Conservation (phyloP, 345 rosid species). For the Eucalyptus decipiens region DNA sequence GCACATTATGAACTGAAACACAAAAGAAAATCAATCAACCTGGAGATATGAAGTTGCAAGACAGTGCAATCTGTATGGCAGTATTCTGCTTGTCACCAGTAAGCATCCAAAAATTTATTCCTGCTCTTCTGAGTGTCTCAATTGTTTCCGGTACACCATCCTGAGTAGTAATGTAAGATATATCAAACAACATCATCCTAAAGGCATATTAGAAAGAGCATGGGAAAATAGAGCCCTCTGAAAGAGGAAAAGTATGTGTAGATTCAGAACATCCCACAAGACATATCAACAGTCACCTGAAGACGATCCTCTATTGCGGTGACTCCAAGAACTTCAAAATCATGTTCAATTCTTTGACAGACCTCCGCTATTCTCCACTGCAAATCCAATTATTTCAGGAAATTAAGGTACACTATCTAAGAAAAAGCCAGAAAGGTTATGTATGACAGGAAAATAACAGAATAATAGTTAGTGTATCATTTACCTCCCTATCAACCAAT, state of each 20-base stretch:
- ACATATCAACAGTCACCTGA: slow-evolving; percentile 32
- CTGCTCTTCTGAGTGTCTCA: slow-evolving; percentile 86
- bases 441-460: neutral
- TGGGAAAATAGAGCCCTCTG: neutral
- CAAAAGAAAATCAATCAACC: slow-evolving; percentile 27
- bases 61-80: slow-evolving; percentile 96
- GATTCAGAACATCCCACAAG: neutral
- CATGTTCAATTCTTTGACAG: slow-evolving; percentile 76
- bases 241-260: neutral
- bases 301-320: slow-evolving; percentile 95
- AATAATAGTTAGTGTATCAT: neutral
- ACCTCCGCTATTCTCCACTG: slow-evolving; percentile 99
- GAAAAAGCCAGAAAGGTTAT: neutral
- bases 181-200: neutral
- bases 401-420: slow-evolving; percentile 1
- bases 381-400: slow-evolving; percentile 10
- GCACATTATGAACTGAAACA: neutral
- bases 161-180: slow-evolving; percentile 18
- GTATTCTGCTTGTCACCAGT: slow-evolving; percentile 98
- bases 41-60: slow-evolving; percentile 96
- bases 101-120: slow-evolving; percentile 98
- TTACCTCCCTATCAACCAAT: slow-evolving; percentile 97
- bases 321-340: slow-evolving; percentile 87
- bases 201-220: neutral
- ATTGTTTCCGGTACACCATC: slow-evolving; percentile 99